These are phyloP conservation scores for Penicillium sp. DNA, from an alignment of 2,329 filamentous ascomycete genomes.

Conservation along the genomic window DNA sequence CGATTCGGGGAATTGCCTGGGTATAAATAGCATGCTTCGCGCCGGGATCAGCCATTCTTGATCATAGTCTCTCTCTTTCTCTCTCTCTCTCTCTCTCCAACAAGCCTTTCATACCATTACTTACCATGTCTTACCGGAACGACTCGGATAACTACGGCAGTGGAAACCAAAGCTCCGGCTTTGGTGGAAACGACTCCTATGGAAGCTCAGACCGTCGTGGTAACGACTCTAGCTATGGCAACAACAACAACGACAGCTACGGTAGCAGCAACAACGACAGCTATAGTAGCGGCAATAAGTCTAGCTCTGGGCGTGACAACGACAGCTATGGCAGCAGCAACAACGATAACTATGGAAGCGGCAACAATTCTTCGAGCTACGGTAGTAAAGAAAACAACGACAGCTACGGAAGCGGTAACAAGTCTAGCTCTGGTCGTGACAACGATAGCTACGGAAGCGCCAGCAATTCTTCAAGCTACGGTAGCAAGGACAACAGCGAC, in stretches of 20 bases:
- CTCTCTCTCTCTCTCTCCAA: neutral
- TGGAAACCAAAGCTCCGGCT: constrained; percentile 11
- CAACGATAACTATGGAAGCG: neutral
- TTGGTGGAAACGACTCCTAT: constrained; percentile 1
- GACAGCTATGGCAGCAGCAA: neutral
- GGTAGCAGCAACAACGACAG: constrained; percentile 1
- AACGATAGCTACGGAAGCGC: neutral
- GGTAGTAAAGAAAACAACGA: neutral
- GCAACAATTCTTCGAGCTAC: neutral
- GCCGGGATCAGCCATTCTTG: neutral
- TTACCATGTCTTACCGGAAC: constrained; percentile 10
- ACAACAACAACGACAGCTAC: neutral
- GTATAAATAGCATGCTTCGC: neutral
- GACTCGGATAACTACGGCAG: constrained; percentile 10
- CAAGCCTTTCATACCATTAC: neutral
- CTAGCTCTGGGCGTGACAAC: neutral
- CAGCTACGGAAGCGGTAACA: neutral
- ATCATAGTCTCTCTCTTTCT: neutral
- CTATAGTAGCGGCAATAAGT: neutral
- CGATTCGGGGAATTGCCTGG: neutral
- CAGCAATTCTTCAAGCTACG: neutral
- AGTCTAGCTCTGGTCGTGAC: neutral
- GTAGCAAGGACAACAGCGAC: neutral
- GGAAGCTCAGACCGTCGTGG: neutral
- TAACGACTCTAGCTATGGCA: neutral